Evolutionary conservation across 2,329 filamentous ascomycete species (phyloP).

Genomic region (Microsporum ferrugineum): DNA sequence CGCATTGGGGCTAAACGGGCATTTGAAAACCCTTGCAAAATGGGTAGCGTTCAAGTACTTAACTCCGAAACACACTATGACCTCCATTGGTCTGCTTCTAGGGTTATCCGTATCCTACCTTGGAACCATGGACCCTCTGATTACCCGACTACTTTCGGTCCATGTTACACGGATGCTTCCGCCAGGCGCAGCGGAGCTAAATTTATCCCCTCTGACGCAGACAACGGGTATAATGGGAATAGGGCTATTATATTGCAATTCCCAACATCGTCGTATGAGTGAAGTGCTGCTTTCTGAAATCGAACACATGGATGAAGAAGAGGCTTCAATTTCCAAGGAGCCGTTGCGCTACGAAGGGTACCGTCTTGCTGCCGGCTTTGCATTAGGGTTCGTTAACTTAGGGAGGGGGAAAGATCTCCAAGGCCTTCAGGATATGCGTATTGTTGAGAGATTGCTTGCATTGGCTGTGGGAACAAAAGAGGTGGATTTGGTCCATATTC

Average conservation of each 20-base stretch:
- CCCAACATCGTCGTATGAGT: conserved; percentile 95
- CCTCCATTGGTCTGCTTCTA: conserved; percentile 85
- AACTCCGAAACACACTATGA: conserved; percentile 99
- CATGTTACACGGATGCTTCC: conserved; percentile 94
- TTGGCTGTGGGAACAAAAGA: conserved; percentile 83
- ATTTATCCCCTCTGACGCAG: conserved; percentile 83
- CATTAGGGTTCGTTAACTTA: conserved; percentile 87
- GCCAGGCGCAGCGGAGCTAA: conserved; percentile 82
- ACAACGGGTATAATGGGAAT: conserved; percentile 97
- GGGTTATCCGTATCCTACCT: conserved; percentile 88
- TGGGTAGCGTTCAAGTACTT: conserved; percentile 99
- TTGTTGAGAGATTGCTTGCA: conserved; percentile 76
- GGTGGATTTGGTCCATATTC: conserved; percentile 80
- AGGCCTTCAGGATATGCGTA: conserved; percentile 83
- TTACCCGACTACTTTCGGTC: conserved; percentile 84
- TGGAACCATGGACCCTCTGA: conserved; percentile 92
- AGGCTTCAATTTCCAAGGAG: conserved; percentile 56
- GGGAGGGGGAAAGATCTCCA: conserved; percentile 79
- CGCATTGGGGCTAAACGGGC: conserved; percentile 83
- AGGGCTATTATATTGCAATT: conserved; percentile 83
- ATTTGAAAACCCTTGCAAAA: conserved; percentile 86
- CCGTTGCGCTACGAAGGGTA: conserved; percentile 90
- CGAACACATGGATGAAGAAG: conserved; percentile 72
- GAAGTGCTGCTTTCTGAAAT: conserved; percentile 98
- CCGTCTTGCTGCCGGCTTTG: conserved; percentile 82